Evolutionary conservation across 495 filamentous ascomycete species (phyloP).

Genomic region (Bombardia bombarda): DNA sequence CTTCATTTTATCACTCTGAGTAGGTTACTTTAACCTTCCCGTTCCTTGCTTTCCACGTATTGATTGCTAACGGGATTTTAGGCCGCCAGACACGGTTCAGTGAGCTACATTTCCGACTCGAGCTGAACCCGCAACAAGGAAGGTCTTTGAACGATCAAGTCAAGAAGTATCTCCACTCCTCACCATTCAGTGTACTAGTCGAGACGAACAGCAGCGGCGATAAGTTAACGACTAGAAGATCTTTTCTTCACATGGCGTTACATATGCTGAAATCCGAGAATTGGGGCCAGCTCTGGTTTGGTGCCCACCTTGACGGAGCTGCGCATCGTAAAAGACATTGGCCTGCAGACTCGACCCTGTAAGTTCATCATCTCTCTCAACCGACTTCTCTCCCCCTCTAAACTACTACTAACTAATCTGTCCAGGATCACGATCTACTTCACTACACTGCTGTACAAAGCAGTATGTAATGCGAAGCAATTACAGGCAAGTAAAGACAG

Average conservation of each 20-base stretch:
- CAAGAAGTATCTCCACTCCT: conserved; percentile 1
- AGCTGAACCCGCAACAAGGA: no score
- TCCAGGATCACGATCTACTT: conserved; percentile 9
- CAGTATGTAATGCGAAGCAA: neutral
- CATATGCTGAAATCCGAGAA: conserved; percentile 7
- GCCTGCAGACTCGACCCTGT: conserved; percentile 13
- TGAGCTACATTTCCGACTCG: conserved; percentile 7
- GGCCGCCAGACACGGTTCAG: conserved; percentile 6
- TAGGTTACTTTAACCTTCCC: conserved; percentile 1
- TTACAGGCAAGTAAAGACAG: no score
- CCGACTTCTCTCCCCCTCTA: neutral
- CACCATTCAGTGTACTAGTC: neutral
- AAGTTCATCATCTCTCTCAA: neutral
- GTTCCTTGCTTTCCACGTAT: neutral
- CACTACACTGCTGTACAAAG: conserved; percentile 6
- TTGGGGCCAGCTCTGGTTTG: conserved; percentile 11
- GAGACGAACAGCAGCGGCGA: neutral
- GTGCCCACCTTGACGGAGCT: no score
- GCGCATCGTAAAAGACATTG: conserved; percentile 5
- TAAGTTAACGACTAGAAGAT: neutral
- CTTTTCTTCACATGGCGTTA: neutral
- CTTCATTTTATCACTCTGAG: conserved; percentile 9
- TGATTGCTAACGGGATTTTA: conserved; percentile 6
- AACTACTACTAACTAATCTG: conserved; percentile 2
- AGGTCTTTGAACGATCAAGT: neutral